A percentile compares a stretch with the other conserved stretches of the same genome.
Evolutionary conservation across 805 yeast genomes (phyloP).

Genomic region (Brettanomyces sp.): DNA sequence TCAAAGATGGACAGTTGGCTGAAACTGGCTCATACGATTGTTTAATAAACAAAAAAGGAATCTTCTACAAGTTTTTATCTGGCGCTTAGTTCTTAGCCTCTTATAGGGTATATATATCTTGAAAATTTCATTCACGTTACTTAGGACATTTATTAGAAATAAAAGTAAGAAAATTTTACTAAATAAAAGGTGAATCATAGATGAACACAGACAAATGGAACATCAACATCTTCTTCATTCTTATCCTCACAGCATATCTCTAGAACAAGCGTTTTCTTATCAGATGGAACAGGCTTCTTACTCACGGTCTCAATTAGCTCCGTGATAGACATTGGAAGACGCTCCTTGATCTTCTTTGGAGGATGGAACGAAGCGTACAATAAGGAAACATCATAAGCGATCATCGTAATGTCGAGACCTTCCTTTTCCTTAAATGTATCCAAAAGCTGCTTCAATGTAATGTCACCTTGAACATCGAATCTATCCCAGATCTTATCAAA

Average conservation of each 20-base stretch:
- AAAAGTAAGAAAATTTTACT: not conserved
- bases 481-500: slow-evolving; percentile 95
- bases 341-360: slow-evolving; percentile 77
- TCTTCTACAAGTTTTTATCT: not conserved
- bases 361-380: slow-evolving; percentile 92
- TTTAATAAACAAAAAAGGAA: slow-evolving; percentile 5
- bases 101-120: not conserved
- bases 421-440: slow-evolving; percentile 67
- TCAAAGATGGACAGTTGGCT: slow-evolving; percentile 38
- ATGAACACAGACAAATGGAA: slow-evolving; percentile 74
- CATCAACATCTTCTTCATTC: slow-evolving; percentile 91
- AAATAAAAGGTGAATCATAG: slow-evolving; percentile 14
- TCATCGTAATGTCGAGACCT: slow-evolving; percentile 83
- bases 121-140: too few species aligned
- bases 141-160: not conserved
- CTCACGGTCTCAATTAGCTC: slow-evolving; percentile 77
- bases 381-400: slow-evolving; percentile 82
- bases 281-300: slow-evolving; percentile 68
- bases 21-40: slow-evolving; percentile 32
- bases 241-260: slow-evolving; percentile 91
- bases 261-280: slow-evolving; percentile 68
- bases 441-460: slow-evolving; percentile 65
- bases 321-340: slow-evolving; percentile 58
- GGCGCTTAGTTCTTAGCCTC: not conserved
- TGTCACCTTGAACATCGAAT: slow-evolving; percentile 70